Base-by-base conservation (phyloP, 1,284 basidiomycete species). In the Chalciporus piperatoides region DNA sequence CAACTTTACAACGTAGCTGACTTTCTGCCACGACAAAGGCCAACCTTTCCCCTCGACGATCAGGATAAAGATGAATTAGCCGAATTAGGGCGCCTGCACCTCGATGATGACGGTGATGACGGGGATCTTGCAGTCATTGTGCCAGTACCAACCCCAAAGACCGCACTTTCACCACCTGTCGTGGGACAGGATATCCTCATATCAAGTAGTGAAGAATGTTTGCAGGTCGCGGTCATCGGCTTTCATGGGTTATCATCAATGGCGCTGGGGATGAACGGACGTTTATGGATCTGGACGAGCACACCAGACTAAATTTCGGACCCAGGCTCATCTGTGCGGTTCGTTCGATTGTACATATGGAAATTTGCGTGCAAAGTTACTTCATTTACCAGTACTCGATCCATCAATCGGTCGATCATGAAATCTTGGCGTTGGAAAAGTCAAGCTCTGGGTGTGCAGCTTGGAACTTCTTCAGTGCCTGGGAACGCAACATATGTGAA, bases 371-470 rank as follows among this genome's bases (percentile, higher is more conserved):
- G 55, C 2, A 17, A 30, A 36, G 21, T 21, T 11, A 11, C 15
- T 40, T 37, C 38, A 44, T 19, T 4, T 27, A 3, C 30, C 12
- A 21, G 14, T 17, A 14, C 36, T 39, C 28, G 33, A 38, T 24
- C 32, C 6, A 30, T 15, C 12, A 42, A 46, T 15, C 8, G 38
- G 10, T 46, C 24, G n/a, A 15, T 69, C 73, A 92, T 54, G 84
- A 84, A 48, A 92, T 86, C 67, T 91, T 90, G 17, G 89, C 92
- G n/a, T 95, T 86, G 37, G 88, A 90, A 64, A 97, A 96, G 69
- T 97, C 95, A 67, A 97, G 80, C 68, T 97, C 94, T 1, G 94
- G 95, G 68, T 97, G 93, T 33, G 82, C 79, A 14, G 75, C 82
- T 72, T 95, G 87, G 73, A 97, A 97, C 69, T 90, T 94, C 70